Base-by-base conservation (phyloP, 768 basidiomycete genomes). In the Fomitopsis serialis region DNA sequence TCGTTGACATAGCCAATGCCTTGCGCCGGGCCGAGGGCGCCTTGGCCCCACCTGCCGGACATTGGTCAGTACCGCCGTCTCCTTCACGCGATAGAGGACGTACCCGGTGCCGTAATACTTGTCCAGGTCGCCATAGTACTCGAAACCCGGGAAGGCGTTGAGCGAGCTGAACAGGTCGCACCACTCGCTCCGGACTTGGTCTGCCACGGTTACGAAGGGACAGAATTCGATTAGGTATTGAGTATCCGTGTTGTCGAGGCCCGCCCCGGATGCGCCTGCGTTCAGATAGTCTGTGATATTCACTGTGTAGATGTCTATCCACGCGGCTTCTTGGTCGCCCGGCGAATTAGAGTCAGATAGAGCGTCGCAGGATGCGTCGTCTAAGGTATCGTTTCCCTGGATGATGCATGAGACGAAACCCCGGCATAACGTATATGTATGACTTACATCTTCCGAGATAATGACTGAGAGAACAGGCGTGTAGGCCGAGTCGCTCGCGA, bases 1-100 rank as follows among this genome's bases (percentile, higher is more conserved):
- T 95, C 92, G 65, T 93, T 93, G 62, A 89, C 74, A 63, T 89
- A 96, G 15, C 92, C 93, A 8, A 93, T 84, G 24, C 91, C 90
- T 64, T 90, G 89, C 10, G 91, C 81, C 6, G 73, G 84, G 1
- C 91, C 90, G 5, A 92, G 72, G 0, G 68, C 58, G 55, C 37
- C 44, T 49, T 82, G 81, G 1, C 90, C 89, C 54, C 88, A 78
- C 22, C 87, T 87, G 54, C 22, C 6, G 36, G 13, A 42, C 55
- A 43, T 48, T 17, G 19, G 19, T 29, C 46, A 47, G 46, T 6
- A 19, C 24, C 32, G 48, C 4, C 35, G 32, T 32, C 15, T 25
- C 15, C 34, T 32, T 17, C 10, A 58, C 17, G 52, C 36, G 15
- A 15, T 46, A 36, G 45, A 13, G 27, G 25, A 60, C 78, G 23